These are phyloP conservation scores for Penicillium sp. DNA, from an alignment of 2,329 filamentous ascomycete genomes.

Conservation along the genomic window DNA sequence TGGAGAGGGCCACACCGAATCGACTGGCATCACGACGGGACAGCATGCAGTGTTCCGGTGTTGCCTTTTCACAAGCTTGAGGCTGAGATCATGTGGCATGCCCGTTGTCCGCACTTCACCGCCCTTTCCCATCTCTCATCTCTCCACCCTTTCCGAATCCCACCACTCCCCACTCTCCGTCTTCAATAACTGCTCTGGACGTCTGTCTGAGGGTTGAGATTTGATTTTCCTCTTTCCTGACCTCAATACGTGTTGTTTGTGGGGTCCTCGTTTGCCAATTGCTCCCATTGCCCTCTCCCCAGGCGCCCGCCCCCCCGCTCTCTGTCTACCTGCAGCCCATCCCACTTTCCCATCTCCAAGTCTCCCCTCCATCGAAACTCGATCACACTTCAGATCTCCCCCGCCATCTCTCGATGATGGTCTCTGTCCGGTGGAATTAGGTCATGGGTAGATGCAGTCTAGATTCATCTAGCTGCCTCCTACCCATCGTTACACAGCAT, in stretches of 20 bases:
- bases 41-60: constrained; percentile 7
- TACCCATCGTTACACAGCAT: constrained; percentile 28
- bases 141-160: constrained; percentile 21
- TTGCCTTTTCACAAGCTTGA: constrained; percentile 13
- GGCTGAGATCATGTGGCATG: constrained; percentile 29
- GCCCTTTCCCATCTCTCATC: constrained; percentile 24
- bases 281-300: constrained; percentile 14
- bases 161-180: constrained; percentile 17
- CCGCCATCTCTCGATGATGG: constrained; percentile 28
- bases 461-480: constrained; percentile 33
- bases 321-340: constrained; percentile 22
- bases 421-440: constrained; percentile 30
- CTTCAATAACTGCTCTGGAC: constrained; percentile 13
- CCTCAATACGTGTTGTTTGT: constrained; percentile 9
- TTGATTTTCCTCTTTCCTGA: constrained; percentile 9
- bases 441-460: constrained; percentile 37
- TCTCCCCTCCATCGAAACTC: constrained; percentile 14
- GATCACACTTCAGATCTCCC: constrained; percentile 8
- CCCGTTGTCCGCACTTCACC: constrained; percentile 24
- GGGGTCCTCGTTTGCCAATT: constrained; percentile 18
- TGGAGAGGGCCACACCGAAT: not conserved
- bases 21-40: constrained; percentile 11
- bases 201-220: not conserved
- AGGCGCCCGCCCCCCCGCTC: constrained; percentile 21
- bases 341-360: constrained; percentile 23